Evolutionary conservation across 768 basidiomycete species (phyloP).

Genomic region (Lactarius hatsudake): DNA sequence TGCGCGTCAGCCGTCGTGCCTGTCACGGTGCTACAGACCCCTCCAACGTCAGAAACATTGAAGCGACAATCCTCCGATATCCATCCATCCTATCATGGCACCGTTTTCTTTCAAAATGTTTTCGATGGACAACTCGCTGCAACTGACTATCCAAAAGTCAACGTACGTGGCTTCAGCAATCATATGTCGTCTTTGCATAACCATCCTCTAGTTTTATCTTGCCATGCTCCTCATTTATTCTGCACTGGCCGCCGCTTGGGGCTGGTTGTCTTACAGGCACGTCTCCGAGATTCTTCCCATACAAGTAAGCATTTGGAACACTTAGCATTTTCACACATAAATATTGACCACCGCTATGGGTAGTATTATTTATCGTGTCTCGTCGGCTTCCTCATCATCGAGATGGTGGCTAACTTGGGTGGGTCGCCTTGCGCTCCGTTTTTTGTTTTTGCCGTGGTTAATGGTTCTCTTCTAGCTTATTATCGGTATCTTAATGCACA

Average conservation of each 20-base stretch:
- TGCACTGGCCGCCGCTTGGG: slow-evolving; percentile 71
- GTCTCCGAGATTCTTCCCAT: slow-evolving; percentile 83
- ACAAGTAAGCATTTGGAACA: slow-evolving; percentile 49
- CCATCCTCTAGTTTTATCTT: slow-evolving; percentile 72
- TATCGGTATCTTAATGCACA: slow-evolving; percentile 94
- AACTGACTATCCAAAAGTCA: slow-evolving; percentile 96
- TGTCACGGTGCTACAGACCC: slow-evolving; percentile 64
- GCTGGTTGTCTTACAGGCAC: slow-evolving; percentile 76
- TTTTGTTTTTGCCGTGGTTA: not conserved
- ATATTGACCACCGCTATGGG: slow-evolving; percentile 1
- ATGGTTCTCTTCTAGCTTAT: slow-evolving; percentile 54
- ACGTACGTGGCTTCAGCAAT: slow-evolving; percentile 48
- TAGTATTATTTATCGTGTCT: slow-evolving; percentile 92
- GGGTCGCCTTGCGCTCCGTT: slow-evolving; percentile 28
- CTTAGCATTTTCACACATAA: slow-evolving; percentile 1
- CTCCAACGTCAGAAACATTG: slow-evolving; percentile 8
- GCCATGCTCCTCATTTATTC: slow-evolving; percentile 78
- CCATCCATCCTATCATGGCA: slow-evolving; percentile 78
- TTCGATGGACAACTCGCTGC: slow-evolving; percentile 89
- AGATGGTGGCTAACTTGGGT: slow-evolving; percentile 94
- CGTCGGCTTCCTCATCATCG: slow-evolving; percentile 81
- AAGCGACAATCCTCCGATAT: slow-evolving; percentile 46
- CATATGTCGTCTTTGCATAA: not conserved
- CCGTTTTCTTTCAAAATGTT: slow-evolving; percentile 80
- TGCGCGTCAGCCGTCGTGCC: slow-evolving; percentile 71